Conservation (phyloP, 2,329 filamentous ascomycete genomes). For the Colletotrichum destructivum region DNA sequence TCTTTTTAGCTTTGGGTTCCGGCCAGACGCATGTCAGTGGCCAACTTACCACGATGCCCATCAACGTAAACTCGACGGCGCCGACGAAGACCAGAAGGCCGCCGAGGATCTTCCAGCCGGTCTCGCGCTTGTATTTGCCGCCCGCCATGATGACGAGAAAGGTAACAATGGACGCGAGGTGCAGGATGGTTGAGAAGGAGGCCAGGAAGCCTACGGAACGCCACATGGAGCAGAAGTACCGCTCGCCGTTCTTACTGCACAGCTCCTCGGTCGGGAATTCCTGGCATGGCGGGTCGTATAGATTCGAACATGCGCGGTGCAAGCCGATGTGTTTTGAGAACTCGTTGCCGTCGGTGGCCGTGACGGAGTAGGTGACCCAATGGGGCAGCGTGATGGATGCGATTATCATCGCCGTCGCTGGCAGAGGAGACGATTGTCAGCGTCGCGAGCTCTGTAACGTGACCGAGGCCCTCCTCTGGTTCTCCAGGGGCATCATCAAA, state of each 20-base stretch:
- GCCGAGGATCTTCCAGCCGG: constrained; percentile 84
- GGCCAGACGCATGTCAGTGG: not conserved
- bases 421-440: constrained; percentile 50
- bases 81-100: constrained; percentile 77
- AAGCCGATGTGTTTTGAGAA: constrained; percentile 80
- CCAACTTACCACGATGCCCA: constrained; percentile 84
- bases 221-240: constrained; percentile 94
- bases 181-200: constrained; percentile 85
- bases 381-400: constrained; percentile 77
- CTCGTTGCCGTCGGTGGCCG: constrained; percentile 61
- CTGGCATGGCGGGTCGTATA: constrained; percentile 72
- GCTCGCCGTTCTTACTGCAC: constrained; percentile 73
- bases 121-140: constrained; percentile 84
- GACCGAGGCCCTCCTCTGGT: not conserved
- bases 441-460: constrained; percentile 1
- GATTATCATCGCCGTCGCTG: constrained; percentile 81
- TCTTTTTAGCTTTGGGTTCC: constrained; percentile 25
- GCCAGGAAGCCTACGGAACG: constrained; percentile 89
- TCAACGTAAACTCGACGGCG: constrained; percentile 80
- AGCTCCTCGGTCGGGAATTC: constrained; percentile 78
- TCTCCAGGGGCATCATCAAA: not conserved
- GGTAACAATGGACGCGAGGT: constrained; percentile 84
- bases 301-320: constrained; percentile 83
- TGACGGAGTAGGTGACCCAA: constrained; percentile 78
- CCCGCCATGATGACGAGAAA: constrained; percentile 84